A percentile compares a stretch with the other conserved stretches of the same genome.
phyloP scores from a whole-genome alignment of 495 filamentous ascomycete genomes.

The Tuber aestivum region DNA sequence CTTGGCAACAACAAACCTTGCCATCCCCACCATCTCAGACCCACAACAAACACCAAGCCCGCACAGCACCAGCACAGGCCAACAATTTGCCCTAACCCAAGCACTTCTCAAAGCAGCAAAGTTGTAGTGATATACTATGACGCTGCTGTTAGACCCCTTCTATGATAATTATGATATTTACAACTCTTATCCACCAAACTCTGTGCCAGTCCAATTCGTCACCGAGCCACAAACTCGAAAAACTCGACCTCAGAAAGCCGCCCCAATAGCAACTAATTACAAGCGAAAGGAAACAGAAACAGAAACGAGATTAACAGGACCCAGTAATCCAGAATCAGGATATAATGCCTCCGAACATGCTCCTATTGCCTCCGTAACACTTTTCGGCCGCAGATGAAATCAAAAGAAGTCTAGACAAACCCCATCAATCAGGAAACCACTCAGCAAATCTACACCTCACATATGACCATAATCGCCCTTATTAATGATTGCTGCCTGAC shows the following conservation, averaged over 20 bases:
- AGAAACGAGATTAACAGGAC: conserved; percentile 8
- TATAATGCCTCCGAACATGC: conserved; percentile 1
- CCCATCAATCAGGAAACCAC: neutral
- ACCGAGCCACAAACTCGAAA: neutral
- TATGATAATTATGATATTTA: neutral
- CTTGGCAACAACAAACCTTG: conserved; percentile 2
- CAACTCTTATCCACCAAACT: neutral
- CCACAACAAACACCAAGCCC: neutral
- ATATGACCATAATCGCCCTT: conserved; percentile 31
- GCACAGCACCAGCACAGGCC: neutral
- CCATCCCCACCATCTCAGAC: neutral
- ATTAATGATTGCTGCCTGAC: conserved; percentile 50
- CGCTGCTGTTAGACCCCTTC: neutral
- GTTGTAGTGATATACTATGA: neutral
- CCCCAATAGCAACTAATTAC: neutral
- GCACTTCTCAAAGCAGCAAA: no score
- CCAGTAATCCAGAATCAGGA: neutral
- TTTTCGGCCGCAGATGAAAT: conserved; percentile 8
- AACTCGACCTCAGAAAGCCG: neutral
- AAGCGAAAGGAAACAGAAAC: conserved; percentile 7
- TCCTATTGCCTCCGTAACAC: neutral
- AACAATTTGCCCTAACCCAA: neutral
- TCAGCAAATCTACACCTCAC: conserved; percentile 5
- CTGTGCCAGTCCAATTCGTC: neutral
- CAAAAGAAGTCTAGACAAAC: neutral